Evolutionary conservation across 2,329 filamentous ascomycete species (phyloP).

Genomic region (Aspergillus carbonarius): DNA sequence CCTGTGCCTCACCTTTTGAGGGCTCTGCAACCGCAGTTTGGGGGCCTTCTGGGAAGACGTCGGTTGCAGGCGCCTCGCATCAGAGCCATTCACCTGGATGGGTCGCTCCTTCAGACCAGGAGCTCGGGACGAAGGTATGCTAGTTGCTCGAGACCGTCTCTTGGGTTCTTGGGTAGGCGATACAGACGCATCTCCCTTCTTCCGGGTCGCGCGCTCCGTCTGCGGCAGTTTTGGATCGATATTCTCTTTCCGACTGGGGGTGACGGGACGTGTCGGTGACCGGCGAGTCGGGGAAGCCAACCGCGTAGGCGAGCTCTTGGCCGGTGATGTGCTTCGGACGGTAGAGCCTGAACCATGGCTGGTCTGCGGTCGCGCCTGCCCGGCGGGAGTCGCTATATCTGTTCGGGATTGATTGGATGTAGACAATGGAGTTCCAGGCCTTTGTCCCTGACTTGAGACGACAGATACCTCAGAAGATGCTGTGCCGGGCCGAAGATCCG

Average conservation of each 20-base stretch:
- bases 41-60: constrained; percentile 70
- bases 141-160: constrained; percentile 48
- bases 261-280: constrained; percentile 34
- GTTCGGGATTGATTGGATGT: constrained; percentile 25
- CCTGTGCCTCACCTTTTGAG: constrained; percentile 51
- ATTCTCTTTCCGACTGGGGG: constrained; percentile 43
- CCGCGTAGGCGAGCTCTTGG: constrained; percentile 32
- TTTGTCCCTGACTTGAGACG: constrained; percentile 35
- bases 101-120: constrained; percentile 37
- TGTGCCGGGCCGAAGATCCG: constrained; percentile 74
- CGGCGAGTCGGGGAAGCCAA: constrained; percentile 32
- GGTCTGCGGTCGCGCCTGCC: constrained; percentile 29
- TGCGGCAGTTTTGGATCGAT: constrained; percentile 35
- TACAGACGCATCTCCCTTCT: constrained; percentile 32
- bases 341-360: constrained; percentile 31
- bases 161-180: constrained; percentile 41
- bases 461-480: constrained; percentile 53
- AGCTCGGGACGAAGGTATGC: constrained; percentile 50
- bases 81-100: constrained; percentile 29
- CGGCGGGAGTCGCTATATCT: constrained; percentile 31
- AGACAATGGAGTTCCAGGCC: constrained; percentile 36
- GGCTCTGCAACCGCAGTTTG: constrained; percentile 66
- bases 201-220: constrained; percentile 34
- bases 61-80: constrained; percentile 36
- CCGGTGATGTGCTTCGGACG: constrained; percentile 31